These are phyloP conservation scores for Neonectria magnoliae DNA, from an alignment of 2,329 filamentous ascomycete species.

Conservation along the genomic window DNA sequence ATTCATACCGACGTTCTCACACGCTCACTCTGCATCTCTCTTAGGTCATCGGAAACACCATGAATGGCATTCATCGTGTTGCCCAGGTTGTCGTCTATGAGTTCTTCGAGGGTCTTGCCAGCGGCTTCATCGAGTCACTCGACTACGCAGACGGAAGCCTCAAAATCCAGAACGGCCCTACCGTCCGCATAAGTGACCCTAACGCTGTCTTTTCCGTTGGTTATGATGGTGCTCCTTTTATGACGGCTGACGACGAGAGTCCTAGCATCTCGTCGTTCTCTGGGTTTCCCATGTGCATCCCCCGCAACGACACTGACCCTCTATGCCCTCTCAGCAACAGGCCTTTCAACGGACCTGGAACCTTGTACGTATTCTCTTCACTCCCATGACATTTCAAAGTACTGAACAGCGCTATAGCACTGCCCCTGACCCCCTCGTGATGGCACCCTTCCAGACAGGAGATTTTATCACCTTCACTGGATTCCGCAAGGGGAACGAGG, in stretches of 20 bases:
- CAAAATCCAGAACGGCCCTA: slow-evolving; percentile 47
- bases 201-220: slow-evolving; percentile 55
- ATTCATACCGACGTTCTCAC: not conserved
- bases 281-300: slow-evolving; percentile 64
- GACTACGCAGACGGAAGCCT: slow-evolving; percentile 47
- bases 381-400: not conserved
- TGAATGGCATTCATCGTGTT: slow-evolving; percentile 46
- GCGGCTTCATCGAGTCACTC: slow-evolving; percentile 49
- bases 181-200: slow-evolving; percentile 55
- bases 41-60: slow-evolving; percentile 50
- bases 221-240: slow-evolving; percentile 51
- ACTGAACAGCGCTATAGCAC: slow-evolving; percentile 34
- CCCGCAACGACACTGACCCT: slow-evolving; percentile 51
- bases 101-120: slow-evolving; percentile 49
- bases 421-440: slow-evolving; percentile 48
- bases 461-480: slow-evolving; percentile 51
- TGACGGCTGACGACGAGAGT: slow-evolving; percentile 59
- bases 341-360: slow-evolving; percentile 46
- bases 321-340: slow-evolving; percentile 49
- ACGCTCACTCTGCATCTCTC: not conserved
- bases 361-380: slow-evolving; percentile 35
- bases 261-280: slow-evolving; percentile 59
- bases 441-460: slow-evolving; percentile 49
- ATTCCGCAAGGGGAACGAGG: slow-evolving; percentile 43
- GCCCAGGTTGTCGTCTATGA: slow-evolving; percentile 48